Conservation (phyloP, 176 grass and related monocot species). For the Pontederia paniculata region DNA sequence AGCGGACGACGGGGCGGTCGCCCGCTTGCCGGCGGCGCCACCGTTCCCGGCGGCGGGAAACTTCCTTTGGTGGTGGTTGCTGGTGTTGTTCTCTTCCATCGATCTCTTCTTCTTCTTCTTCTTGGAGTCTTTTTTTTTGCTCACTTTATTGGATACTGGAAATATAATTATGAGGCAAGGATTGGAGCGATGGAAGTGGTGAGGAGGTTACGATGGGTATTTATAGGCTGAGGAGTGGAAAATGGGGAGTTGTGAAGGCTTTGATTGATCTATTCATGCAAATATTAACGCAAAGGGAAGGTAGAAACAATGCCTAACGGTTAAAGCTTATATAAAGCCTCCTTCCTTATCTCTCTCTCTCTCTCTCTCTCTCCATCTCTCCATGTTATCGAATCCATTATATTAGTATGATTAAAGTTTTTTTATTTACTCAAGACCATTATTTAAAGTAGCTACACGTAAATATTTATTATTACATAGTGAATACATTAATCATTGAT, state of each 20-base stretch:
- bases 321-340: not conserved
- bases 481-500: too few species aligned
- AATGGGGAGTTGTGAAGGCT: not conserved
- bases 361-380: not conserved
- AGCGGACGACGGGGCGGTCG: not conserved
- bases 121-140: not conserved
- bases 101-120: not conserved
- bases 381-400: not conserved
- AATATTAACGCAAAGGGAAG: not conserved
- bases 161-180: not conserved
- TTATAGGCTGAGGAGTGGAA: constrained; percentile 5
- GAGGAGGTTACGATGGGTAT: constrained; percentile 1
- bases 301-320: constrained; percentile 13
- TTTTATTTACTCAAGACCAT: too few species aligned
- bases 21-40: constrained; percentile 17
- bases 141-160: not conserved
- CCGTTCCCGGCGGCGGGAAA: constrained; percentile 13
- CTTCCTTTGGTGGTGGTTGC: constrained; percentile 15
- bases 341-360: not conserved
- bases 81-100: constrained; percentile 17
- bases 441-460: too few species aligned
- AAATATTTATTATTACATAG: too few species aligned
- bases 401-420: not conserved
- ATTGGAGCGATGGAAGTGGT: not conserved
- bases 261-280: constrained; percentile 22